Evolutionary conservation across 331 rosid genomes (phyloP).

Genomic region (Telfairia occidentalis): DNA sequence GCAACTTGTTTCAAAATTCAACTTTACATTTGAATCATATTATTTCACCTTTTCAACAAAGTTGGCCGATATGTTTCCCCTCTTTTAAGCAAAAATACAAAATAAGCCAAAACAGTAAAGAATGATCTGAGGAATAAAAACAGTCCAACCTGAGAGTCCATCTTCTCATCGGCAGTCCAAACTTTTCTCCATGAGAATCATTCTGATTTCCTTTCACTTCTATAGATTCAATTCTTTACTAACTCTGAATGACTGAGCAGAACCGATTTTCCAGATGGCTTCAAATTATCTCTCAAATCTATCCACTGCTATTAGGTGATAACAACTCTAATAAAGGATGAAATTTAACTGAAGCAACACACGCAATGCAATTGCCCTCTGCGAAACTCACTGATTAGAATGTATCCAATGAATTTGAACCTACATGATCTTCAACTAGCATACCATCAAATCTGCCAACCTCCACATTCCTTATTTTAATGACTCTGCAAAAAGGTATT

Average conservation of each 20-base stretch:
- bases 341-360: neutral
- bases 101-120: neutral
- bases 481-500: neutral
- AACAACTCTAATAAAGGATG: neutral
- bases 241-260: conserved; percentile 50
- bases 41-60: conserved; percentile 31
- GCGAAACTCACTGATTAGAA: neutral
- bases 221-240: conserved; percentile 20
- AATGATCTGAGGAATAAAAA: neutral
- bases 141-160: neutral
- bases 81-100: neutral
- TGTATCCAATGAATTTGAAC: neutral
- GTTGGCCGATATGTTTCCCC: conserved; percentile 10
- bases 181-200: conserved; percentile 30
- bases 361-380: neutral
- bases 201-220: conserved; percentile 18
- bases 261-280: conserved; percentile 70
- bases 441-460: neutral
- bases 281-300: conserved; percentile 82
- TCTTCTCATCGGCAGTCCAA: neutral
- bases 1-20: neutral
- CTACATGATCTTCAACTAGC: neutral
- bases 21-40: conserved; percentile 16
- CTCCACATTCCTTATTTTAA: neutral
- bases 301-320: conserved; percentile 76